phyloP scores from a whole-genome alignment of 2,329 filamentous ascomycete species.

The Monosporascus sp. region DNA sequence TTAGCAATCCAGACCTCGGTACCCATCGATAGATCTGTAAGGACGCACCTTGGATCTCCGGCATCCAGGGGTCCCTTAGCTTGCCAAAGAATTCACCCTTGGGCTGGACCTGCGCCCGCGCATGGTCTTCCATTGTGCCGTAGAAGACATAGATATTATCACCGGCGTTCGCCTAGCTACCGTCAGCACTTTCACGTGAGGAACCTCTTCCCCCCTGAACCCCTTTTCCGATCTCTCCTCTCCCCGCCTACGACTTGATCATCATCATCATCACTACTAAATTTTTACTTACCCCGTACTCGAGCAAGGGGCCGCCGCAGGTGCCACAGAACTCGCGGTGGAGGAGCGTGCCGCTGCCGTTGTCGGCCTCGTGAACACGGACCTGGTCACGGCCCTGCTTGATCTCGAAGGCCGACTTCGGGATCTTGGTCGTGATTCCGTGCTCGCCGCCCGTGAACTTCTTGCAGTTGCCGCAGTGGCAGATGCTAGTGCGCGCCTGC shows the following conservation, averaged over 20 bases:
- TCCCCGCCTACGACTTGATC: no score
- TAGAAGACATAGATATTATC: slow-evolving; percentile 26
- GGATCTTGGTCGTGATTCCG: slow-evolving; percentile 47
- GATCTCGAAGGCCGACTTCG: slow-evolving; percentile 37
- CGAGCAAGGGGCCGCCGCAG: slow-evolving; percentile 46
- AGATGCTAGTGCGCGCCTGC: slow-evolving; percentile 45
- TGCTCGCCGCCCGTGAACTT: slow-evolving; percentile 48
- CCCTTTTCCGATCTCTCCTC: background rate
- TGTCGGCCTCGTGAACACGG: slow-evolving; percentile 42
- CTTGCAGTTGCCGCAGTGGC: slow-evolving; percentile 50
- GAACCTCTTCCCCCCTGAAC: background rate
- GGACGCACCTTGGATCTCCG: slow-evolving; percentile 15
- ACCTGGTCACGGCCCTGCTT: slow-evolving; percentile 27
- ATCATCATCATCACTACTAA: background rate
- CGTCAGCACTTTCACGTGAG: background rate
- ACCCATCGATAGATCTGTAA: background rate
- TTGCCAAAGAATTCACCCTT: slow-evolving; percentile 27
- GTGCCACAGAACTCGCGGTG: slow-evolving; percentile 47
- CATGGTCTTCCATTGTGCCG: slow-evolving; percentile 24
- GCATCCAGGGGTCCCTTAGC: slow-evolving; percentile 25
- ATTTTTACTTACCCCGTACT: slow-evolving; percentile 40
- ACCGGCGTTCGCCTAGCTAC: slow-evolving; percentile 17
- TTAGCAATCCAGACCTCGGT: background rate
- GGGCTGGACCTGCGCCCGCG: slow-evolving; percentile 21
- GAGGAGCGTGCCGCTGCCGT: slow-evolving; percentile 40